Evolutionary conservation across 1,139 yeast genomes (phyloP), one percentile per base, ranked within the genome.

Genomic region (Williopsis jadinii): DNA sequence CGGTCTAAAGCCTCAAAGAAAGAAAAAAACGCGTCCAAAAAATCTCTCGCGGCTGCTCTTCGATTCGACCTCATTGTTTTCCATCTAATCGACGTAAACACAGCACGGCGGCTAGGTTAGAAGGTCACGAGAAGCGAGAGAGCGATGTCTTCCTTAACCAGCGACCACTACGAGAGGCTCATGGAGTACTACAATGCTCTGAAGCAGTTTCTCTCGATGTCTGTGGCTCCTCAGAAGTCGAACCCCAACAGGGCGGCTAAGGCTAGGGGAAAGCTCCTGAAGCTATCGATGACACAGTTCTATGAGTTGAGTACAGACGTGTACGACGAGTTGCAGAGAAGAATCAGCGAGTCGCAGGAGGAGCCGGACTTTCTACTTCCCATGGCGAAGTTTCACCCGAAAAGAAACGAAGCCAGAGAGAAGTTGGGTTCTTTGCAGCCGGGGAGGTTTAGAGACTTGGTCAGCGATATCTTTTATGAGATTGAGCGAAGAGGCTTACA

Each of bases 401-500:
- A 88, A 59, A 74, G 98, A 56, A 94, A 94, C 61, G 95, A 88
- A 62, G 98, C 98, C 3, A 75, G 99, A 53, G 90, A 86, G 59
- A 92, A 90, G 63, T 72, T 94, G 51, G 84, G 97, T 2, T 78
- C 87, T 35, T 73, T 94, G 47, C 94, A 96, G 1, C 80, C 82
- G 43, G 64, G 81, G 10, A 67, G 97, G 46, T 92, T 92, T 64
- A 82, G 82, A 56, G 98, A 92, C 60, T 74, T 94, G 58, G 95
- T 88, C 11, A 81, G 85, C 43, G 99, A 94, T 61, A 90, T 92
- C 36, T 69, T 84, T 37, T 85, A 68, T 59, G 99, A 94, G 61
- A 84, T 90, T 39, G 88, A 84, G 56, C 75, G 96, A 55, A 71
- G 98, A 54, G 73, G 73, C 19, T 75, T 36, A 12, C 28, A 36